Conservation (phyloP, 192 early-diverging fungal genomes). For the Coemansia aciculifera region DNA sequence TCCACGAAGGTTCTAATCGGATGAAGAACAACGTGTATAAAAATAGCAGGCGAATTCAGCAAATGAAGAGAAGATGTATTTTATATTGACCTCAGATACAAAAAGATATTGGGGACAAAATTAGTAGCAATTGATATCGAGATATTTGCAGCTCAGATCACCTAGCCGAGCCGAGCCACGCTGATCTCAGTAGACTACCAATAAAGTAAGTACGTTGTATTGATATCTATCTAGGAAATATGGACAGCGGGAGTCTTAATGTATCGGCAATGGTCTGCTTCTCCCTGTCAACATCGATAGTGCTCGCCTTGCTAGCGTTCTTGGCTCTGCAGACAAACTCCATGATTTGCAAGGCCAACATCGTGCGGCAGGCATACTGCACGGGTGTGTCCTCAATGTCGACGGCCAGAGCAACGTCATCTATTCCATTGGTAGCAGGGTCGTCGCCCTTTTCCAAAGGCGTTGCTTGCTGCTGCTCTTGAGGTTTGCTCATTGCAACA, state of each 20-base stretch:
- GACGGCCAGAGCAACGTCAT: slow-evolving; percentile 28
- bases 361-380: slow-evolving; percentile 49
- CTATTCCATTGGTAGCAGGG: neutral
- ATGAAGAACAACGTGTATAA: neutral
- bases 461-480: neutral
- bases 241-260: slow-evolving; percentile 28
- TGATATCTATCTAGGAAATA: slow-evolving; percentile 14
- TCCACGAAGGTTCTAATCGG: neutral
- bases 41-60: neutral
- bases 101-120: no score
- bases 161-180: neutral
- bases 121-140: neutral
- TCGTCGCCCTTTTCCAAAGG: neutral
- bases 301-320: neutral
- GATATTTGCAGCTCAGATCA: slow-evolving; percentile 1
- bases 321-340: slow-evolving; percentile 31
- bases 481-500: neutral
- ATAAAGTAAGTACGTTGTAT: no score
- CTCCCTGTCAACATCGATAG: slow-evolving; percentile 26
- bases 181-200: neutral
- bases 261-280: slow-evolving; percentile 34
- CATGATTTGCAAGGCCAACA: slow-evolving; percentile 51
- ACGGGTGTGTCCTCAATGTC: slow-evolving; percentile 56
- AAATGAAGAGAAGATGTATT: neutral
- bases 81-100: no score